Evolutionary conservation across 176 grass and related monocot genomes (phyloP).

Genomic region (Hordeum vulgare): MorexV3_pseudomolecules_assembly NC_058523.1:142016891-142017390

Average conservation of each 20-base stretch:
- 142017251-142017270: slow-evolving; percentile 42
- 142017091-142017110: background rate
- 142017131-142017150: background rate
- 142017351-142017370: background rate
- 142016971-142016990: too few relatives aligned
- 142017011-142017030: too few relatives aligned
- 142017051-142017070: background rate
- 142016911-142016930: too few relatives aligned
- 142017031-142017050: too few relatives aligned
- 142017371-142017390: background rate
- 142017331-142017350: background rate
- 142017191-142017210: background rate
- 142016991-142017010: too few relatives aligned
- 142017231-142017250: slow-evolving; percentile 29
- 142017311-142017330: background rate
- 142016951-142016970: too few relatives aligned
- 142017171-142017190: background rate
- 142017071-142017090: background rate
- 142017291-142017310: slow-evolving; percentile 8
- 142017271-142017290: slow-evolving; percentile 41
- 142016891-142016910: too few relatives aligned
- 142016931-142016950: too few relatives aligned
- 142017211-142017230: background rate
- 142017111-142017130: background rate
- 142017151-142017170: background rate